Percentiles rank a stretch among this genome's conserved stretches.
Evolutionary conservation across 768 basidiomycete genomes (phyloP).

Genomic region (Suillus ampliporus): DNA sequence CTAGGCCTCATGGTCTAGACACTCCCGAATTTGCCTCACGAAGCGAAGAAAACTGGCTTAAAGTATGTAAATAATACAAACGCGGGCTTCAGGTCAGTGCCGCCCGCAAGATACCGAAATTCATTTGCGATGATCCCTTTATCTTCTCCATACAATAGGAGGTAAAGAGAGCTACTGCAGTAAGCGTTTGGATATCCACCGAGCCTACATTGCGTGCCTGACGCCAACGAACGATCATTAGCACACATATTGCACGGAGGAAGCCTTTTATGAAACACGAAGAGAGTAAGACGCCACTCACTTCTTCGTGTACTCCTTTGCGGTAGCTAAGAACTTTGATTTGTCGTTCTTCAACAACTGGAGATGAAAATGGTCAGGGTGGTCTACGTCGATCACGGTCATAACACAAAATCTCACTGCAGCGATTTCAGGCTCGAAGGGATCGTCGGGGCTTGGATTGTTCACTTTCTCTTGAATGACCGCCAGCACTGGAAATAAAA

Average conservation of each 20-base stretch:
- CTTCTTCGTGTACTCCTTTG: slow-evolving; percentile 90
- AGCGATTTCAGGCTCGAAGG: slow-evolving; percentile 87
- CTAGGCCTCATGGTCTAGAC: background rate
- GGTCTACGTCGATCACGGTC: slow-evolving; percentile 6
- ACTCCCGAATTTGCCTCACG: slow-evolving; percentile 5
- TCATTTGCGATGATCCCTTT: background rate
- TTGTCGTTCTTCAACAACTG: slow-evolving; percentile 82
- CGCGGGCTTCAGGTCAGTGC: background rate
- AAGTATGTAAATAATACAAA: slow-evolving; percentile 7
- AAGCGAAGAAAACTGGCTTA: background rate
- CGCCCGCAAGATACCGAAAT: slow-evolving; percentile 7
- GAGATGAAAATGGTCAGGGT: slow-evolving; percentile 10
- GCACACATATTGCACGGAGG: slow-evolving; percentile 14
- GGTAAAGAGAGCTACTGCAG: background rate
- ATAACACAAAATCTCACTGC: slow-evolving; percentile 54
- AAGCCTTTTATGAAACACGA: slow-evolving; percentile 1
- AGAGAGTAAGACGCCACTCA: slow-evolving; percentile 35
- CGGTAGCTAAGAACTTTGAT: slow-evolving; percentile 71
- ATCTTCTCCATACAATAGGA: background rate
- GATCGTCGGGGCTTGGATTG: slow-evolving; percentile 87
- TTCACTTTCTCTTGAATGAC: slow-evolving; percentile 86
- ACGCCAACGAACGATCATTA: background rate
- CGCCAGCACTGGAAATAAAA: slow-evolving; percentile 58
- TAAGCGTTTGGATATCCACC: background rate
- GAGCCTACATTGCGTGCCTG: slow-evolving; percentile 4